phyloP scores from a whole-genome alignment of 2,329 filamentous ascomycete species.

The Colletotrichum karsti region DNA sequence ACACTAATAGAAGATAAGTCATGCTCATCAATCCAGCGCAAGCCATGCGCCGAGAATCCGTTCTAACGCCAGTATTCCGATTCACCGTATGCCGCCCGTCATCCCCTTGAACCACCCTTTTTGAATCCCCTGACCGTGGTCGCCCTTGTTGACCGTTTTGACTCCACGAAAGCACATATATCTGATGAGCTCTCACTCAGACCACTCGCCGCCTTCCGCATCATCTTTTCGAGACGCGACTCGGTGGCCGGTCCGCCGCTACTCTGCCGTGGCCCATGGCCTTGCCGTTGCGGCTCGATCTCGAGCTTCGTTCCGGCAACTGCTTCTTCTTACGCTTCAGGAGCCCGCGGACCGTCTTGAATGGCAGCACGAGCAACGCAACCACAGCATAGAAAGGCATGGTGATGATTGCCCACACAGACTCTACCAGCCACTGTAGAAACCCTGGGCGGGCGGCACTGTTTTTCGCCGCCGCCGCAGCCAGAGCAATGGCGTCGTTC shows the following conservation, averaged over 20 bases:
- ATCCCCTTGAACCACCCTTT: neutral
- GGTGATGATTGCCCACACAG: conserved; percentile 41
- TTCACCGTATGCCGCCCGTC: neutral
- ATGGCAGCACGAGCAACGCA: conserved; percentile 51
- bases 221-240: conserved; percentile 35
- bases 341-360: conserved; percentile 46
- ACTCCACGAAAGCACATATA: neutral
- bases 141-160: neutral
- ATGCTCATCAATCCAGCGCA: neutral
- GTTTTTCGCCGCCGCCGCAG: conserved; percentile 74
- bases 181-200: neutral
- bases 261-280: conserved; percentile 39
- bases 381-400: conserved; percentile 52
- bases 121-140: neutral
- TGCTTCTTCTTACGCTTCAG: conserved; percentile 42
- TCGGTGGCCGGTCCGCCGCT: conserved; percentile 44
- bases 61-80: neutral
- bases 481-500: conserved; percentile 82
- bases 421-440: conserved; percentile 47
- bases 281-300: conserved; percentile 35
- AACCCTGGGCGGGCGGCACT: conserved; percentile 47
- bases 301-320: conserved; percentile 32
- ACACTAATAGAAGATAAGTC: conserved; percentile 9
- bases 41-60: neutral
- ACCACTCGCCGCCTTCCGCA: neutral